Evolutionary conservation across 2,329 filamentous ascomycete genomes (phyloP), one percentile per base, ranked within the genome.

Genomic region (Didymella sp.): DNA sequence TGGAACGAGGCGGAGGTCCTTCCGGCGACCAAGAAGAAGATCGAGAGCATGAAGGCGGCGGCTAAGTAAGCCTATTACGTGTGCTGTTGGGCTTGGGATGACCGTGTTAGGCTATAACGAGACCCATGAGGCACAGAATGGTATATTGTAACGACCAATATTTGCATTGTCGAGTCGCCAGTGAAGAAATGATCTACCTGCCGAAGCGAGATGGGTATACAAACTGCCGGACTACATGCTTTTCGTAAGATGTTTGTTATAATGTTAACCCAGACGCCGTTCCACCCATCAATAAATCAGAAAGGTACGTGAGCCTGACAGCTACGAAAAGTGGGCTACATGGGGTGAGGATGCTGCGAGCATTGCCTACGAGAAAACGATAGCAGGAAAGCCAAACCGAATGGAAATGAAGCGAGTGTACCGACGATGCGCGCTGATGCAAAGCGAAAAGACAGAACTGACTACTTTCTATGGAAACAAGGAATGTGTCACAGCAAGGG

Each of bases 1-100:
- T 76, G 66, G 65, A 58, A 76, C 33, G 74, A 75, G 58, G 64
- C 69, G 40, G 42, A 19, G 1, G 51, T 66, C 2, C n/a, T 76
- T 15, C 22, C 51, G 9, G 55, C 41, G 3, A 71, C 61, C 9
- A 57, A 52, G 40, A 63, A 63, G 54, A 71, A 50, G 50, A 51
- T 76, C 19, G 69, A 61, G 41, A 66, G 61, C 22, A 8, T 73
- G 38, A 75, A 70, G 58, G 64, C 65, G 6, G 56, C 58, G 24
- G 45, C 59, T 2, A 66, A 67, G 57, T 66, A 51, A 62, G 56
- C 42, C 11, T 13, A 19, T 11, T 11, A 8, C 1, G 33, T 17
- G n/a, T 8, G n/a, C 33, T 11, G 7, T 37, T 19, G 30, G 6
- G 6, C 17, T 3, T 37, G n/a, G 8, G 17, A 21, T 38, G 35